Conservation (phyloP, 2,329 filamentous ascomycete genomes). For the Anthostomella pinea region DNA sequence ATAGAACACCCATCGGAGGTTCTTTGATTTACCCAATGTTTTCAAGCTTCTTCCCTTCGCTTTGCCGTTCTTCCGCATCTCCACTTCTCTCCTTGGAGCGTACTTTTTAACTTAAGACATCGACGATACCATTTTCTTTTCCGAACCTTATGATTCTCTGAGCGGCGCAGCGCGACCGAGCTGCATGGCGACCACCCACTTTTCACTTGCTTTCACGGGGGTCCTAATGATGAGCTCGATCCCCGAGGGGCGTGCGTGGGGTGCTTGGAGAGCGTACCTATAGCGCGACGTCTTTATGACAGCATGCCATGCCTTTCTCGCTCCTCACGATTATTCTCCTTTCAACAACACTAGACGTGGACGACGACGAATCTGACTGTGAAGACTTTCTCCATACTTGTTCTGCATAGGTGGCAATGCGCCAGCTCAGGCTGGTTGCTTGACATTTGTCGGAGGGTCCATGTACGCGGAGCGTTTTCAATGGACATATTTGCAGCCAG, state of each 20-base stretch:
- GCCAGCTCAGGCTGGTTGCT: too few relatives aligned
- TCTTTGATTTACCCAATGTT: background rate
- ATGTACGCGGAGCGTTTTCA: too few relatives aligned
- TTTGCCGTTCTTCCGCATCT: background rate
- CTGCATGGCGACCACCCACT: too few relatives aligned
- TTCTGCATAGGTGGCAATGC: too few relatives aligned
- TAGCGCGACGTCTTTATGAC: constrained; percentile 17
- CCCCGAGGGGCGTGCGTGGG: too few relatives aligned
- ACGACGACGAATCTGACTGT: background rate
- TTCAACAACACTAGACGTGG: background rate
- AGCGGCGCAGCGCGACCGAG: too few relatives aligned
- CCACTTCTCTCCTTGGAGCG: constrained; percentile 1
- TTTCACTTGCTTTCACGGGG: too few relatives aligned
- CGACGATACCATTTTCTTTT: constrained; percentile 15
- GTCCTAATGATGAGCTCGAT: too few relatives aligned
- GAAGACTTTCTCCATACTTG: background rate
- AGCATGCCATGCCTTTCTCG: constrained; percentile 1
- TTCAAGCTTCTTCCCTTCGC: background rate
- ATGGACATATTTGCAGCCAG: too few relatives aligned
- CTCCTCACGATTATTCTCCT: background rate
- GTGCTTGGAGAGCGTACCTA: too few relatives aligned
- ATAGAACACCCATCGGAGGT: constrained; percentile 15
- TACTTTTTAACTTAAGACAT: constrained; percentile 2
- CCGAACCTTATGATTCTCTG: constrained; percentile 3
- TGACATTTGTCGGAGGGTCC: too few relatives aligned